phyloP scores from a whole-genome alignment of 2,329 filamentous ascomycete genomes.

The Harringtonia lauricola region DNA sequence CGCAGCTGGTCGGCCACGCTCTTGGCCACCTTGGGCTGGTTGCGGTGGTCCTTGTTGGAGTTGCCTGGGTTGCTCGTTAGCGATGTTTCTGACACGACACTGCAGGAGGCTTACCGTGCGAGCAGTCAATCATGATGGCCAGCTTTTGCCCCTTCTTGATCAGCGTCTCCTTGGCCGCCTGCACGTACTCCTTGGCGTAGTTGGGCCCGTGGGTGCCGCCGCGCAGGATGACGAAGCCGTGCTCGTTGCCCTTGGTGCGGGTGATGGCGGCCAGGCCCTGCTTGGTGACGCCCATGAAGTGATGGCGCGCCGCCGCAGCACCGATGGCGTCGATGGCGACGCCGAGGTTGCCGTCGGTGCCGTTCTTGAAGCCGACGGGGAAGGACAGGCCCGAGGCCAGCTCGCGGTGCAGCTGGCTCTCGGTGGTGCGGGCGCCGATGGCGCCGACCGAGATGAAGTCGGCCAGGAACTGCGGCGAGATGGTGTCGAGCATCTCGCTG shows the following conservation, averaged over 20 bases:
- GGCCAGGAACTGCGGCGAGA: constrained; percentile 93
- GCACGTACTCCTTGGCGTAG: constrained; percentile 78
- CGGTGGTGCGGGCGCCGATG: constrained; percentile 90
- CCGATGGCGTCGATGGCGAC: constrained; percentile 96
- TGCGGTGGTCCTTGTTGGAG: constrained; percentile 93
- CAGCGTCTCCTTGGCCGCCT: constrained; percentile 64
- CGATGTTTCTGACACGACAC: neutral
- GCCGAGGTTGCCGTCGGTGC: constrained; percentile 81
- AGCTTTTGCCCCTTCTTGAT: constrained; percentile 73
- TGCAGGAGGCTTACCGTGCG: constrained; percentile 58
- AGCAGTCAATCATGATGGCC: constrained; percentile 97
- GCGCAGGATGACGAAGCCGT: constrained; percentile 93
- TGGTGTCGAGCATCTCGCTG: constrained; percentile 97
- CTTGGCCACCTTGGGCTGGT: constrained; percentile 88
- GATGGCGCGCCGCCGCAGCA: constrained; percentile 72
- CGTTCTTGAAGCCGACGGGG: constrained; percentile 99
- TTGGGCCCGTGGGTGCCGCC: constrained; percentile 90
- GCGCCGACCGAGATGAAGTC: constrained; percentile 93
- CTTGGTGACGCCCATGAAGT: constrained; percentile 98
- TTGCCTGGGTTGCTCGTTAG: constrained; percentile 50
- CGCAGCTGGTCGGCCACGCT: constrained; percentile 74
- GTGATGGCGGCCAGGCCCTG: constrained; percentile 93
- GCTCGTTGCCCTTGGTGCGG: constrained; percentile 84
- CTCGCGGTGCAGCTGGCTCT: constrained; percentile 93
- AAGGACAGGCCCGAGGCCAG: constrained; percentile 90